These are phyloP conservation scores for Yamadazyma ubonensis DNA, from an alignment of 805 yeast species.

Conservation along the genomic window DNA sequence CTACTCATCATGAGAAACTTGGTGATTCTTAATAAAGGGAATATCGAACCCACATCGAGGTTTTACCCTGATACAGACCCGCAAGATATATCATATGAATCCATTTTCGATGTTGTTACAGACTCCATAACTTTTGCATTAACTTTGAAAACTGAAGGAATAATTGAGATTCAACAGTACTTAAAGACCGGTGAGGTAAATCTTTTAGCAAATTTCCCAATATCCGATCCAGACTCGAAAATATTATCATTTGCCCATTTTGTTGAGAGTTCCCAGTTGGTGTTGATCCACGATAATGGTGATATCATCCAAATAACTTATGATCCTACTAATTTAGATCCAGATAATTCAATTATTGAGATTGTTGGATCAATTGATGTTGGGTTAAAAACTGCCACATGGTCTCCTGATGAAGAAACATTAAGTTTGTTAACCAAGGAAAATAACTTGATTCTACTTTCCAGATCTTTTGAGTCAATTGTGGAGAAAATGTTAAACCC, in stretches of 20 bases:
- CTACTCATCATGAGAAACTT: conserved; percentile 44
- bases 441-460: conserved; percentile 60
- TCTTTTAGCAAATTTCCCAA: conserved; percentile 61
- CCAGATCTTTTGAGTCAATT: conserved; percentile 77
- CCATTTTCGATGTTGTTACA: conserved; percentile 69
- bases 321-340: conserved; percentile 44
- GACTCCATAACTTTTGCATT: conserved; percentile 71
- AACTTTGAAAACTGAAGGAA: conserved; percentile 50
- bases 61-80: conserved; percentile 65
- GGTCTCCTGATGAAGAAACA: conserved; percentile 94
- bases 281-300: conserved; percentile 70
- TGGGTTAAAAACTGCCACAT: conserved; percentile 67
- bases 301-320: conserved; percentile 70
- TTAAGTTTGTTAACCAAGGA: conserved; percentile 66
- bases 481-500: conserved; percentile 58
- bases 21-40: conserved; percentile 53
- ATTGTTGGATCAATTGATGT: conserved; percentile 83
- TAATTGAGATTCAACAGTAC: conserved; percentile 75
- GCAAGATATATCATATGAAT: conserved; percentile 22
- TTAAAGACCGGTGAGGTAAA: conserved; percentile 59
- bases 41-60: conserved; percentile 48
- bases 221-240: conserved; percentile 31
- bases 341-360: conserved; percentile 58
- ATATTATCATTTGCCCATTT: conserved; percentile 64
- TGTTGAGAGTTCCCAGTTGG: conserved; percentile 62